These are phyloP conservation scores for Penicillium hesseltinei DNA, from an alignment of 2,329 filamentous ascomycete species.

Conservation along the genomic window DNA sequence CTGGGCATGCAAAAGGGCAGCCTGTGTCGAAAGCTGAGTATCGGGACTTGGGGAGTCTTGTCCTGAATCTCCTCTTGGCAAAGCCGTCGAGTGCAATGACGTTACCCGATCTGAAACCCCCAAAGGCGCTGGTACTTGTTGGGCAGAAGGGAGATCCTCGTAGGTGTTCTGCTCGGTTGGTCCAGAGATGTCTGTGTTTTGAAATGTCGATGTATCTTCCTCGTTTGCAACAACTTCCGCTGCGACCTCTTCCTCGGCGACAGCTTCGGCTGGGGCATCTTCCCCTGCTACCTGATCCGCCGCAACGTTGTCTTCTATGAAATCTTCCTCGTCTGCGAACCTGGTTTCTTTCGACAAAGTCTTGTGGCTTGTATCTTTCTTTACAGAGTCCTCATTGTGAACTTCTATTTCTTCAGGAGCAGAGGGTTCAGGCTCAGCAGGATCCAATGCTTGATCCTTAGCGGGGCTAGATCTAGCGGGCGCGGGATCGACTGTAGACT, in stretches of 20 bases:
- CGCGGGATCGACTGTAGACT: background rate
- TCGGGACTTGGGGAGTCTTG: slow-evolving; percentile 27
- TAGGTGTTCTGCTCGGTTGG: slow-evolving; percentile 23
- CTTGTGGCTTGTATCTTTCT: background rate
- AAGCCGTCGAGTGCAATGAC: slow-evolving; percentile 41
- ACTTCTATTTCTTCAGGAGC: background rate
- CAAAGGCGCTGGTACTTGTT: slow-evolving; percentile 31
- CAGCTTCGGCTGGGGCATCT: background rate
- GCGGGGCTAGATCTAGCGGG: background rate
- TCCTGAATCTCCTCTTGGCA: slow-evolving; percentile 27
- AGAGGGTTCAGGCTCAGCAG: background rate
- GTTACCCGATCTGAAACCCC: slow-evolving; percentile 32
- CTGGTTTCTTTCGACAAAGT: slow-evolving; percentile 17
- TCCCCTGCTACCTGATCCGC: background rate
- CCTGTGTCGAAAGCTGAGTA: slow-evolving; percentile 41
- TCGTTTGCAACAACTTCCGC: slow-evolving; percentile 3
- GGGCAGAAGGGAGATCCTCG: slow-evolving; percentile 39
- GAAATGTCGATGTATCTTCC: slow-evolving; percentile 5
- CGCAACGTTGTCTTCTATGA: slow-evolving; percentile 2
- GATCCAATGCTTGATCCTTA: background rate
- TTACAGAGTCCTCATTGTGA: background rate
- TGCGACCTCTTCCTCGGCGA: background rate
- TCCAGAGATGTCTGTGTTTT: slow-evolving; percentile 6
- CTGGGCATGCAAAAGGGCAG: slow-evolving; percentile 40
- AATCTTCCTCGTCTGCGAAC: slow-evolving; percentile 16